These are phyloP conservation scores for Isatis tinctoria DNA, from an alignment of 345 rosid species.

Conservation along the genomic window DNA sequence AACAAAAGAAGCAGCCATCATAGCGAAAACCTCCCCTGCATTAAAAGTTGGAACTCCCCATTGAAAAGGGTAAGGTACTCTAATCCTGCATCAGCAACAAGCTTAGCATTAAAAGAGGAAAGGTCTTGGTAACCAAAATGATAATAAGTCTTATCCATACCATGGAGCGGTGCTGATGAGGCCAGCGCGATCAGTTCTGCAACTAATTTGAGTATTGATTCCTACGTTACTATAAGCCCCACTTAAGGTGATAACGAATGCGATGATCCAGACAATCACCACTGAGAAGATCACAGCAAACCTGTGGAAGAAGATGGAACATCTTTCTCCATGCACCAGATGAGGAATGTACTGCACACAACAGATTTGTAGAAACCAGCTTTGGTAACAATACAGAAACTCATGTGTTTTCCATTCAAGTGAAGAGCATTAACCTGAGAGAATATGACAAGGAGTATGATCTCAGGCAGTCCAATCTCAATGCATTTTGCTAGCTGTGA, in stretches of 20 bases:
- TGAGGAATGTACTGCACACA: constrained; percentile 75
- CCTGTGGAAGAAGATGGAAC: constrained; percentile 53
- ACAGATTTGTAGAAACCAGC: not conserved
- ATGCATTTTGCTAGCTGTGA: constrained; percentile 80
- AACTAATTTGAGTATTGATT: constrained; percentile 60
- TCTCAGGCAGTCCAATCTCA: constrained; percentile 85
- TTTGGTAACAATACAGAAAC: not conserved
- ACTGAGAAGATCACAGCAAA: constrained; percentile 86
- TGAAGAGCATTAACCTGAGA: constrained; percentile 54
- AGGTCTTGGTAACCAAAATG: not conserved
- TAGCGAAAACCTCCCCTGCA: constrained; percentile 88
- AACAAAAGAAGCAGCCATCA: constrained; percentile 88
- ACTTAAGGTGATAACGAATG: constrained; percentile 74
- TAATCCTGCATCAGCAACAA: constrained; percentile 51
- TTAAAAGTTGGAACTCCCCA: constrained; percentile 94
- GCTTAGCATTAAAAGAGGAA: not conserved
- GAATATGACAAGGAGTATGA: constrained; percentile 64
- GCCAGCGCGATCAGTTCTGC: constrained; percentile 80
- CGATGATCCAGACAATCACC: constrained; percentile 71
- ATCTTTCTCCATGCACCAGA: constrained; percentile 45
- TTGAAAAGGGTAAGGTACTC: constrained; percentile 92
- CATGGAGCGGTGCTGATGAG: constrained; percentile 78
- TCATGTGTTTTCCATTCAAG: not conserved
- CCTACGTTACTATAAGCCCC: constrained; percentile 70
- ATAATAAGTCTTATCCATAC: constrained; percentile 27